These are phyloP conservation scores for Xylaria palmicola DNA, from an alignment of 495 filamentous ascomycete species.

Conservation along the genomic window DNA sequence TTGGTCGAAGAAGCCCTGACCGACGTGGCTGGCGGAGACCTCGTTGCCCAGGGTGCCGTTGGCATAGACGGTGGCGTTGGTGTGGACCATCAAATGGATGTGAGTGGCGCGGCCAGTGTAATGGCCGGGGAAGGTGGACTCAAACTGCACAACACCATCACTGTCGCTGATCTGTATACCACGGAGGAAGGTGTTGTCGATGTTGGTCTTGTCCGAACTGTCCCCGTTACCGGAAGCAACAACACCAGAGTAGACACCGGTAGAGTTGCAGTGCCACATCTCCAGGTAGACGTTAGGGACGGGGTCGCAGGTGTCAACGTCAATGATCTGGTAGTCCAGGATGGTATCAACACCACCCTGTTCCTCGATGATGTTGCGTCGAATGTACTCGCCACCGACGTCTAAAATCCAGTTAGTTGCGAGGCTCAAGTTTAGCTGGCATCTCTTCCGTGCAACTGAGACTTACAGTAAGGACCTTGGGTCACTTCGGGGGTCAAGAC, in stretches of 20 bases:
- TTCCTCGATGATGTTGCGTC: conserved; percentile 53
- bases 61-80: conserved; percentile 38
- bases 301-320: conserved; percentile 58
- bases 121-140: conserved; percentile 56
- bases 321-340: conserved; percentile 61
- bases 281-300: conserved; percentile 58
- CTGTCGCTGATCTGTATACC: conserved; percentile 48
- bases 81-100: conserved; percentile 47
- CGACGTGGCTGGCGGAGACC: conserved; percentile 55
- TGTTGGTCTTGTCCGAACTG: conserved; percentile 43
- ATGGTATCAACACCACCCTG: conserved; percentile 57
- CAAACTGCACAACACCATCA: conserved; percentile 51
- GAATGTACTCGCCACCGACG: conserved; percentile 51
- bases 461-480: conserved; percentile 55
- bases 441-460: no score
- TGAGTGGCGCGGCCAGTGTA: conserved; percentile 51
- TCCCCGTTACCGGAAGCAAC: conserved; percentile 48
- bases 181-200: conserved; percentile 51
- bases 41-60: conserved; percentile 56
- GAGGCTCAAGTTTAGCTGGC: no score
- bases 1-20: conserved; percentile 64
- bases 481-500: conserved; percentile 56
- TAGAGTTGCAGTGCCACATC: conserved; percentile 52
- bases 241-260: conserved; percentile 54
- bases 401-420: no score